Evolutionary conservation across 306 rosid genomes (phyloP), one percentile per base, ranked within the genome.

Genomic region (Vigna trinervia): DNA sequence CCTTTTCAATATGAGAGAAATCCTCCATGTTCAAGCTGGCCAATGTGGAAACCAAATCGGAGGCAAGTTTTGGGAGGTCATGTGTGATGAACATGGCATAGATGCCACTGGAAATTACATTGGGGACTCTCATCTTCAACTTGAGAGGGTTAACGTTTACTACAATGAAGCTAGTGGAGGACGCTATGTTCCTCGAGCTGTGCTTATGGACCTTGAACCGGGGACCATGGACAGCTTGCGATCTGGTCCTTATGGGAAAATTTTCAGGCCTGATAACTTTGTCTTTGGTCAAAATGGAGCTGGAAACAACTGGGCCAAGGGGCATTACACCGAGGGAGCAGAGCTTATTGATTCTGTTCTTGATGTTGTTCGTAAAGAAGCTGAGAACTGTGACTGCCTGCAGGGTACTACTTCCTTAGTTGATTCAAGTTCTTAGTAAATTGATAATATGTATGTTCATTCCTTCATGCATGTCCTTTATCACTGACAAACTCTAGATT

Each of bases 21-120:
- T 93, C 77, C 92, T 93, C 28, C 97, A 93, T 38, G 76, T 93
- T 69, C 97, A 93, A 84, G 97, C 94, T 0, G 97, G 97, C 5
- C 97, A 93, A 80, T 93, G 97, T 71, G 97, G 97, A 0, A 93
- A 93, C 80, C 97, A 93, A 81, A 90, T 93, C 48, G 97, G 97
- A 61, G 91, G 88, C 48, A 92, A 92, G 72, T 92, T 92, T 71
- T 92, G 97, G 97, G 97, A 92, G 84, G 97, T 92, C 56, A 88
- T 92, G 82, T 90, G 97, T 78, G 91, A 89, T 69, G 97, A 93
- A 73, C 97, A 93, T 79, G 97, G 96, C 43, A 90, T 93, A 22
- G 96, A 90, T 79, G 80, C 87, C 8, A 71, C 82, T 0, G 97
- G 97, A 76, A 93, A 71, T 3, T 93, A 93, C 68, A 80, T 81